Conservation (phyloP, 495 filamentous ascomycete genomes). For the Tetracladium setigerum region DNA sequence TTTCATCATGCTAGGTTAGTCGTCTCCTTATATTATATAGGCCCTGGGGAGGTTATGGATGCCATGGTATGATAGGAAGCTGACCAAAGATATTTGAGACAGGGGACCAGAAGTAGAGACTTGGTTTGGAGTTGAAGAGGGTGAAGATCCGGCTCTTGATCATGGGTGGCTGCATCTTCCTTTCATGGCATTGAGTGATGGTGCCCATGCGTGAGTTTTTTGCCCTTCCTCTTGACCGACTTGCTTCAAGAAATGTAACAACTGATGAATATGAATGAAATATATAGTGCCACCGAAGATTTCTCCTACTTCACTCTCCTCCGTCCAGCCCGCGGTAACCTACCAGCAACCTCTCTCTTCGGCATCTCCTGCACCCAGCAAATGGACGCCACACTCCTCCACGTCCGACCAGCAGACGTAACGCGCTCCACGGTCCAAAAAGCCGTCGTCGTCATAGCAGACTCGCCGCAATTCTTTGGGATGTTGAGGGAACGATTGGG, state of each 20-base stretch:
- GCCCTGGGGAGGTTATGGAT: neutral
- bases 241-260: neutral
- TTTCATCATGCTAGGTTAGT: constrained; percentile 88
- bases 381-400: constrained; percentile 69
- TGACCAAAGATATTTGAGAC: constrained; percentile 6
- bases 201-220: constrained; percentile 75
- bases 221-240: neutral
- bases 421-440: constrained; percentile 96
- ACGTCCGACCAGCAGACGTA: constrained; percentile 76
- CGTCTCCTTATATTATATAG: neutral
- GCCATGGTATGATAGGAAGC: constrained; percentile 7
- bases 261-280: neutral
- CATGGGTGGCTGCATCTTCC: constrained; percentile 91
- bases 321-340: constrained; percentile 48
- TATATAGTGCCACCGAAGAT: constrained; percentile 70
- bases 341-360: constrained; percentile 78
- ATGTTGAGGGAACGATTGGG: constrained; percentile 76
- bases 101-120: constrained; percentile 91
- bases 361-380: constrained; percentile 94
- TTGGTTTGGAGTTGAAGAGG: constrained; percentile 79
- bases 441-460: constrained; percentile 93
- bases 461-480: constrained; percentile 74
- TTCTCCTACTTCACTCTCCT: constrained; percentile 97
- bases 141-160: constrained; percentile 68
- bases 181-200: constrained; percentile 97